phyloP scores from a whole-genome alignment of 768 basidiomycete genomes.

The Paxillus ammoniavirescens region DNA sequence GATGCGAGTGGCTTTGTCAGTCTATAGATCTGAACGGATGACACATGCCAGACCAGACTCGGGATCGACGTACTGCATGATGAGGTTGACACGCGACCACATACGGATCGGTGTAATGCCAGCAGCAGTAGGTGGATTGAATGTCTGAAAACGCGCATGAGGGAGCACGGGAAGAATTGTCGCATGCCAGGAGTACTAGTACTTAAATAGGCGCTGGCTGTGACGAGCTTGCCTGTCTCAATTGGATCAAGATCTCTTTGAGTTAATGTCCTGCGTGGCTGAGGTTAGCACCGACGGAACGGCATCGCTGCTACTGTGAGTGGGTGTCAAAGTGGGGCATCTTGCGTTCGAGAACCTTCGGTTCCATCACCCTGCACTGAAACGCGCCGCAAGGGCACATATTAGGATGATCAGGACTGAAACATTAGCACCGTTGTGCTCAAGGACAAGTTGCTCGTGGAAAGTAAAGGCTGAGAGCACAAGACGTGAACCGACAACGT shows the following conservation, averaged over 20 bases:
- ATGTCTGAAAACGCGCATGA: too few species aligned
- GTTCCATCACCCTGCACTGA: not conserved
- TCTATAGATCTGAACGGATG: too few species aligned
- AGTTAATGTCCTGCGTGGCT: not conserved
- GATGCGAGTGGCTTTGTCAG: too few species aligned
- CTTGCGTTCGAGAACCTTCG: not conserved
- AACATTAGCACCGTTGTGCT: not conserved
- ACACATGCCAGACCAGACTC: too few species aligned
- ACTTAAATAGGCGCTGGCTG: not conserved
- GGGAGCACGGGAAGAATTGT: too few species aligned
- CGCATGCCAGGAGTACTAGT: too few species aligned
- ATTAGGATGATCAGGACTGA: not conserved
- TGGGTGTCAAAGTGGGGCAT: not conserved
- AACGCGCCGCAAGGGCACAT: not conserved
- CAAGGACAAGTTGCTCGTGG: not conserved
- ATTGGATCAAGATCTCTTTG: not conserved
- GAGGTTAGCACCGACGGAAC: not conserved
- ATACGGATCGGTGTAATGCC: too few species aligned
- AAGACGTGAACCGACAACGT: constrained; percentile 5
- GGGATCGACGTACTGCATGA: too few species aligned
- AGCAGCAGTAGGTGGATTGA: too few species aligned
- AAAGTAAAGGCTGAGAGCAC: not conserved
- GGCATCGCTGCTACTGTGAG: not conserved
- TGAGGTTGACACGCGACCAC: too few species aligned
- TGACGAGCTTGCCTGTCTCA: not conserved